Base-by-base conservation (phyloP, 2,329 filamentous ascomycete genomes). In the Colletotrichum salicis region DNA sequence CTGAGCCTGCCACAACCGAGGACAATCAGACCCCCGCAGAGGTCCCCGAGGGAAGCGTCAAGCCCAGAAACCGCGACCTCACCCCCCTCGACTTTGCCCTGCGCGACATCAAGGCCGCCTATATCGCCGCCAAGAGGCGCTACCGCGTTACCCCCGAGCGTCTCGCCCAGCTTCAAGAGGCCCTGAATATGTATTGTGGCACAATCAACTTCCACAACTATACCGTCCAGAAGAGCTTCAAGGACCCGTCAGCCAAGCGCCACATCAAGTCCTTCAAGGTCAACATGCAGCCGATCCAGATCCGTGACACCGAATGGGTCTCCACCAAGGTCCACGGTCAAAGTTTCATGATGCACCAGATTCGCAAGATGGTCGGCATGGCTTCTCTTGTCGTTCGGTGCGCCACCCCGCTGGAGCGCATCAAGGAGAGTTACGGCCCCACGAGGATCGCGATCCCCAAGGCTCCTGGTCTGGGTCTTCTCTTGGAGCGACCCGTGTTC, bases 311-410 rank as follows among this genome's bases (percentile, higher is more conserved):
- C 1, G 93, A 99, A 85, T 99, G 96, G 96, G 87, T 99, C 5
- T 96, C 93, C 55, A 87, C 98, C 75, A 97, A 97, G 80, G 95
- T 99, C 29, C 96, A 99, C 82, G 96, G 96, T 0, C 96, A 99
- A 83, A 96, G 93, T 79, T 99, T 99, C 87, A 99, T 99, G 96
- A 99, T 99, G 96, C 96, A 99, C 82, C 96, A 99, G 84, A 99
- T 99, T 82, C 92, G 96, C 78, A 99, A 98, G 84, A 98, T 99
- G 96, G 94, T 99, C 19, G 94, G 94, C 68, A 95, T 99, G 92
- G 94, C 91, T 10, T 91, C 94, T 41, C 86, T 99, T 72, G 86
- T 96, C 6, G 92, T 97, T 7, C 92, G 96, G 48, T 97, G 93
- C 80, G 96, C 94, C 62, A 92, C 92, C n/a, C 87, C 93, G 4